A percentile compares a stretch with the other conserved stretches of the same genome.
phyloP scores from a whole-genome alignment of 2,329 filamentous ascomycete species.

The Neofusicoccum umdonicola region DNA sequence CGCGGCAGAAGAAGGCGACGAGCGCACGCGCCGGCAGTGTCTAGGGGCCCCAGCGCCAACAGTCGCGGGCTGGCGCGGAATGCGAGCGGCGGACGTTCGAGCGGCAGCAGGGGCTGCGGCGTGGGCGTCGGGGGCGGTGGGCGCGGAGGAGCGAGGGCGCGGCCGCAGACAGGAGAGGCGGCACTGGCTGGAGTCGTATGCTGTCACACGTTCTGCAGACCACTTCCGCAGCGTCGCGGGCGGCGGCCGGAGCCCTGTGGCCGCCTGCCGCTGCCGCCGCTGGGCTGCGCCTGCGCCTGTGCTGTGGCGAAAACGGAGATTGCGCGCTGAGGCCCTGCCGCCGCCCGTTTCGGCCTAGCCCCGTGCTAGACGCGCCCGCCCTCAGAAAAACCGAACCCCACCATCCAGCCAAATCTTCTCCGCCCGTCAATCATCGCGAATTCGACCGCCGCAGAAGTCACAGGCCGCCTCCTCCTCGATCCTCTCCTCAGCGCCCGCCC shows the following conservation, averaged over 20 bases:
- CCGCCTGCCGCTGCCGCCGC: no score
- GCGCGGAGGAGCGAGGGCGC: conserved; percentile 21
- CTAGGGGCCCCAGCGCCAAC: conserved; percentile 4
- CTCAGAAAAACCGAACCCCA: conserved; percentile 15
- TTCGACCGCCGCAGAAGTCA: conserved; percentile 4
- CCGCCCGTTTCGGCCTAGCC: background rate
- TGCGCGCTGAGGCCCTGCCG: background rate
- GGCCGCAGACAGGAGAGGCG: conserved; percentile 25
- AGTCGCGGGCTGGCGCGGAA: conserved; percentile 19
- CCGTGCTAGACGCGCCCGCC: background rate
- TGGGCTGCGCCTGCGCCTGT: no score
- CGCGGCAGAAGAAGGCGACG: conserved; percentile 10
- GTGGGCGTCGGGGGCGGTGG: background rate
- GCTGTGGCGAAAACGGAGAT: conserved; percentile 17
- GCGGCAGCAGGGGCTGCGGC: background rate
- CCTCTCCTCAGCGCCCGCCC: conserved; percentile 19
- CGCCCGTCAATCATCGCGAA: conserved; percentile 14
- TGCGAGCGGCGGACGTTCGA: conserved; percentile 18
- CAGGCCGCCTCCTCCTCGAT: conserved; percentile 14
- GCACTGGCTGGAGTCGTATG: background rate
- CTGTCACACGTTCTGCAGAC: conserved; percentile 11
- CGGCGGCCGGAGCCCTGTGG: no score
- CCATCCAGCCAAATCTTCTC: conserved; percentile 17
- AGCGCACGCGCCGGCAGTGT: conserved; percentile 3
- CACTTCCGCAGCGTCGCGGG: background rate